Base-by-base conservation (phyloP, 2,329 filamentous ascomycete genomes). In the Amphichorda felina region DNA sequence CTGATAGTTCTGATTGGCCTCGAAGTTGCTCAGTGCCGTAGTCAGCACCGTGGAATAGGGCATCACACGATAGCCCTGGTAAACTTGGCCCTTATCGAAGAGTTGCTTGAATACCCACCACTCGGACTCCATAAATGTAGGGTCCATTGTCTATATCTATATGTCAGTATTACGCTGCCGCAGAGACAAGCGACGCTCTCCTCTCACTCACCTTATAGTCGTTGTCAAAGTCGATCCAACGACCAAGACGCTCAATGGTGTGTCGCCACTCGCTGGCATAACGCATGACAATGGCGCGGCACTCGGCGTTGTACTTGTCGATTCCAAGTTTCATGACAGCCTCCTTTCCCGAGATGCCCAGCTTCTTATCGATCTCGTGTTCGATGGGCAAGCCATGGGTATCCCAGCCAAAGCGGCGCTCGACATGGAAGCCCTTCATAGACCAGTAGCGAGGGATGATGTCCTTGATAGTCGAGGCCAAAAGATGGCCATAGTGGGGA, bases 71-170 rank as follows among this genome's bases (percentile, higher is more conserved):
- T 91, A 83, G 30, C 86, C 88, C 46, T 86, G 82, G 56, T 95
- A 96, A 37, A 95, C 86, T 42, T 82, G 69, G 38, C 78, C 83
- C 61, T 94, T 94, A 48, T 94, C 83, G 55, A 85, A 93, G 17
- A 95, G 70, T 54, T 89, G 77, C 65, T 91, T 93, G 68, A 94
- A 94, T 14, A 91, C 82, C 88, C 89, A 95, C 89, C 89, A 96
- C 44, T 84, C 77, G 0, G 82, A 82, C 64, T 95, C 89, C 89
- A 95, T 96, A 62, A 93, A 96, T 15, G 68, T 79, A n/a, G 80
- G 71, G 56, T 96, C 82, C 86, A 95, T 94, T 25, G 86, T 94
- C 80, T 82, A 49, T 29, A 25, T 21, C 16, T 40, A 19, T 9
- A 21, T 18, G 30, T 31, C 8, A 35, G 36, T 24, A 24, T 10